Base-by-base conservation (phyloP, 805 yeast genomes). In the Yamadazyma nakazawae region DNA sequence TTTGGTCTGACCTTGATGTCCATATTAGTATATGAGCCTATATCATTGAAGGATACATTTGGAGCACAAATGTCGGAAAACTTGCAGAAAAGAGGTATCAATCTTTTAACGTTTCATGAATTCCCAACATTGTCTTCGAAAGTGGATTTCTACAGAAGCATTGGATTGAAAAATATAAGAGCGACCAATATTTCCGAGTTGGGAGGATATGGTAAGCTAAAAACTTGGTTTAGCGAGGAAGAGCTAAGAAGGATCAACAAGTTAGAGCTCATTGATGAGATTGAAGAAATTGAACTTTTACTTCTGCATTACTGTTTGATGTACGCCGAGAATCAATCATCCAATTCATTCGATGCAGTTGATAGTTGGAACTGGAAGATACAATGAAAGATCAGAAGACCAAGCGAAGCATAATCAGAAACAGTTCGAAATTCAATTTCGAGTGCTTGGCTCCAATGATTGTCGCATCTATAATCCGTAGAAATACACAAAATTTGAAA, bases 181-280 rank as follows among this genome's bases (percentile, higher is more conserved):
- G 64, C 77, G 4, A 76, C 80, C 0, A 80, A 79, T 52, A 64
- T 84, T 56, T 69, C 75, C 45, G 59, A 55, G 47, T 54, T 71
- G 2, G 74, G 69, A 1, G 75, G 75, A 0, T 71, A 68, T 49
- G 59, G 37, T 5, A 58, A 21, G 5, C 40, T 36, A 2, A 37
- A 50, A 17, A 43, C 61, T 25, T 82, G 88, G 86, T 61, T 81
- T 2, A 51, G 51, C 9, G 41, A 34, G 0, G 59, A 56, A 1
- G 85, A 79, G 28, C 55, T 63, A 18, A 56, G 52, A 8, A 57
- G 85, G 26, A 74, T 85, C 1, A 69, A 72, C 46, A 52, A 64
- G 18, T 68, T 86, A 34, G 94, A 87, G 60, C 65, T 85, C 53
- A 69, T 87, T 17, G 95, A 86, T 61, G 95, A 86, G 60, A 61